phyloP scores from a whole-genome alignment of 75 land plant genomes.

The Picea sitchensis region DNA sequence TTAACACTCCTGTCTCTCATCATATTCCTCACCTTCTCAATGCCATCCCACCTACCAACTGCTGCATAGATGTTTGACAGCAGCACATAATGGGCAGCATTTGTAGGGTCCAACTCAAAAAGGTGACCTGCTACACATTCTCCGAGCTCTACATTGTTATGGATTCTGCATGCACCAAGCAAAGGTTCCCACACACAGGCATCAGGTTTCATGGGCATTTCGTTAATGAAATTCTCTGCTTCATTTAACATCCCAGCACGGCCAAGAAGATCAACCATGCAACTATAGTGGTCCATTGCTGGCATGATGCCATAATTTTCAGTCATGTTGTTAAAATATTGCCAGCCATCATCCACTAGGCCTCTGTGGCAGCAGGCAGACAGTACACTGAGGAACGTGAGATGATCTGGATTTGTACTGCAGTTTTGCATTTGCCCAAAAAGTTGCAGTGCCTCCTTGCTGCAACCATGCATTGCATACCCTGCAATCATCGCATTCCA shows the following conservation, averaged over 20 bases:
- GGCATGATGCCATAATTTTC: constrained; percentile 29
- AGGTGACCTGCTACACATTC: constrained; percentile 38
- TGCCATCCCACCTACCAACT: constrained; percentile 45
- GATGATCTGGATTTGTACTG: constrained; percentile 48
- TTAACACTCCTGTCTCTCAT: constrained; percentile 35
- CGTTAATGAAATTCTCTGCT: constrained; percentile 36
- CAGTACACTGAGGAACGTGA: constrained; percentile 54
- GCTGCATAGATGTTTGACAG: constrained; percentile 61
- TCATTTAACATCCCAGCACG: constrained; percentile 45
- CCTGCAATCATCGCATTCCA: constrained; percentile 75
- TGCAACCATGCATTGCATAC: constrained; percentile 49
- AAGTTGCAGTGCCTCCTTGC: constrained; percentile 21
- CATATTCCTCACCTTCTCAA: constrained; percentile 26
- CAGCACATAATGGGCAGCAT: constrained; percentile 49
- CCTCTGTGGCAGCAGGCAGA: constrained; percentile 60
- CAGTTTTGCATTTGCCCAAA: constrained; percentile 35
- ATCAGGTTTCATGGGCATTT: constrained; percentile 44
- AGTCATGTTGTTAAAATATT: constrained; percentile 41
- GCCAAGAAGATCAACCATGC: constrained; percentile 63
- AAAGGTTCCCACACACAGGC: constrained; percentile 37
- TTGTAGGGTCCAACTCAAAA: constrained; percentile 46
- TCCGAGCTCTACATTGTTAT: constrained; percentile 40
- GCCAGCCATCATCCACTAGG: constrained; percentile 36
- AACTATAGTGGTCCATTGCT: constrained; percentile 40
- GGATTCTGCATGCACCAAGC: constrained; percentile 57